These are phyloP conservation scores for Sutorius eximius DNA, from an alignment of 1,284 basidiomycete genomes.

Conservation along the genomic window DNA sequence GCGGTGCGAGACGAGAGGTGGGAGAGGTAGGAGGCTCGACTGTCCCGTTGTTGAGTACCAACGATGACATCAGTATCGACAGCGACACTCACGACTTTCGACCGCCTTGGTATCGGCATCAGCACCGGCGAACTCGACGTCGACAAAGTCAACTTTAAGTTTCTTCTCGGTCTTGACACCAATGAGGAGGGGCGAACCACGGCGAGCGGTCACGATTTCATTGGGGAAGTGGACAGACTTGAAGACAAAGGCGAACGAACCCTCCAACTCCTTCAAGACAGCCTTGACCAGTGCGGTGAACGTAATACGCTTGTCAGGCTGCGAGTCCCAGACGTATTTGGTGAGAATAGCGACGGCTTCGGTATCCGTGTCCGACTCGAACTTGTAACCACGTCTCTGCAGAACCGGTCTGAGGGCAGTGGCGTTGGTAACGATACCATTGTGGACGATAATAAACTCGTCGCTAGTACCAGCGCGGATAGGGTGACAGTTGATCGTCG, in stretches of 20 bases:
- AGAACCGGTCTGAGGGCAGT: slow-evolving; percentile 89
- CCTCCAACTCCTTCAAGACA: slow-evolving; percentile 97
- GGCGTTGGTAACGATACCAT: slow-evolving; percentile 98
- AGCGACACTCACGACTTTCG: slow-evolving; percentile 54
- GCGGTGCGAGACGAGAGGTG: slow-evolving; percentile 73
- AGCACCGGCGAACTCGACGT: slow-evolving; percentile 88
- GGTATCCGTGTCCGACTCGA: slow-evolving; percentile 97
- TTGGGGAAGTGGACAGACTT: slow-evolving; percentile 97
- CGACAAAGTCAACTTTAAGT: slow-evolving; percentile 99
- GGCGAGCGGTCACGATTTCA: slow-evolving; percentile 93
- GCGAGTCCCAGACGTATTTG: slow-evolving; percentile 97
- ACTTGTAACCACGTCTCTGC: slow-evolving; percentile 93
- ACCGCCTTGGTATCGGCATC: slow-evolving; percentile 60
- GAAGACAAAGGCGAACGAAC: slow-evolving; percentile 99
- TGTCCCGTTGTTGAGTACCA: slow-evolving; percentile 27
- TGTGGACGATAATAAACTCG: slow-evolving; percentile 97
- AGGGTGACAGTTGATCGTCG: slow-evolving; percentile 92
- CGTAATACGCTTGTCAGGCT: slow-evolving; percentile 83
- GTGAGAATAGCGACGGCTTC: slow-evolving; percentile 95
- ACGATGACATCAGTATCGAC: background rate
- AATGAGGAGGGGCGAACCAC: slow-evolving; percentile 95
- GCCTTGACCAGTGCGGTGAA: slow-evolving; percentile 95
- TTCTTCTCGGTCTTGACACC: slow-evolving; percentile 99
- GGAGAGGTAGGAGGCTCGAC: slow-evolving; percentile 54
- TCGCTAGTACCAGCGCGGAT: slow-evolving; percentile 80